phyloP scores from a whole-genome alignment of 495 filamentous ascomycete species.

The Penicillium lividum region DNA sequence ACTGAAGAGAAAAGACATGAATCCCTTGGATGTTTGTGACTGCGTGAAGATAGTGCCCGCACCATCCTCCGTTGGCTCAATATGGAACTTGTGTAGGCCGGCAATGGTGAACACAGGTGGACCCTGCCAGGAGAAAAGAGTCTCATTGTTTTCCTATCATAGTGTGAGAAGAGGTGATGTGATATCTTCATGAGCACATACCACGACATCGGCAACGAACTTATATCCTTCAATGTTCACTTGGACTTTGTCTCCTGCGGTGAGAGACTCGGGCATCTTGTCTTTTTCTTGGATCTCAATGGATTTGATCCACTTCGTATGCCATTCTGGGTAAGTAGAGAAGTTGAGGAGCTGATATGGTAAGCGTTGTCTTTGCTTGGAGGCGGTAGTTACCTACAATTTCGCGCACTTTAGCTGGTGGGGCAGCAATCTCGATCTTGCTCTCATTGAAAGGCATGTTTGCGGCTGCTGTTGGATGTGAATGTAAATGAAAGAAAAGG shows the following conservation, averaged over 20 bases:
- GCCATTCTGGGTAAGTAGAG: slow-evolving; percentile 28
- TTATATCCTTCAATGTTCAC: slow-evolving; percentile 29
- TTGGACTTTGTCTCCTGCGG: slow-evolving; percentile 24
- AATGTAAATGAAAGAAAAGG: neutral
- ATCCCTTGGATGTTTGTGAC: slow-evolving; percentile 26
- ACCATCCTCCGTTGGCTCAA: slow-evolving; percentile 28
- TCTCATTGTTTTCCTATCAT: slow-evolving; percentile 25
- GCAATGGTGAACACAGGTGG: slow-evolving; percentile 31
- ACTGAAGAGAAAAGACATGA: slow-evolving; percentile 25
- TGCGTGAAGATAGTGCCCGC: slow-evolving; percentile 30
- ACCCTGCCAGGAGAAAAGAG: slow-evolving; percentile 31
- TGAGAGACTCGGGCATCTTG: slow-evolving; percentile 19
- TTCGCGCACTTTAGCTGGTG: slow-evolving; percentile 32
- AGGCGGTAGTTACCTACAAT: slow-evolving; percentile 17
- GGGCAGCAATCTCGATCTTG: slow-evolving; percentile 30
- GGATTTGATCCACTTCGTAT: slow-evolving; percentile 29
- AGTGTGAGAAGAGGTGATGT: neutral
- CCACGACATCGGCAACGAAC: slow-evolving; percentile 29
- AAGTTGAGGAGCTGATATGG: slow-evolving; percentile 28
- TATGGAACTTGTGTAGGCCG: slow-evolving; percentile 26
- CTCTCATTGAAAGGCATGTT: slow-evolving; percentile 22
- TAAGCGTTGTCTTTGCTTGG: neutral
- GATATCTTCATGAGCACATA: slow-evolving; percentile 8
- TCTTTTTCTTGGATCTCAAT: slow-evolving; percentile 18
- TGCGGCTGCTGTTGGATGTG: neutral